phyloP scores from a whole-genome alignment of 83 land plant genomes.

The Picea abies region DNA sequence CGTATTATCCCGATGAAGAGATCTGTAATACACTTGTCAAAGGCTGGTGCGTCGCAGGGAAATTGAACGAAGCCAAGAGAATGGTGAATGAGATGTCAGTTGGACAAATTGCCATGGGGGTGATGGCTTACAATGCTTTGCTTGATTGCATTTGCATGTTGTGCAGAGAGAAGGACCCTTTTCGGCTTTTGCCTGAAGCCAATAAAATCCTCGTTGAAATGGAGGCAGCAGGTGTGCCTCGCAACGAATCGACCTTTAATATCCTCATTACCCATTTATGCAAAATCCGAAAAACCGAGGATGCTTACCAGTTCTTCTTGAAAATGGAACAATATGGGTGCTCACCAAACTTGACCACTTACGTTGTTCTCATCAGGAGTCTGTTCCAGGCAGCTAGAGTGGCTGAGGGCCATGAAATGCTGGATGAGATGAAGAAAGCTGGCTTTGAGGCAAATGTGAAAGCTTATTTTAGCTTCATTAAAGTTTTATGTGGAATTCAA shows the following conservation, averaged over 20 bases:
- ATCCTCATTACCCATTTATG: constrained; percentile 55
- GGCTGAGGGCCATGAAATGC: constrained; percentile 67
- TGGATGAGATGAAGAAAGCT: constrained; percentile 54
- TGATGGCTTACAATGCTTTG: constrained; percentile 43
- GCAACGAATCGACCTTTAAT: constrained; percentile 52
- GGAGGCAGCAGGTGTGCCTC: constrained; percentile 57
- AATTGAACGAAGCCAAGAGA: constrained; percentile 53
- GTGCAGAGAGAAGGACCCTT: constrained; percentile 58
- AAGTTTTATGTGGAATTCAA: constrained; percentile 56
- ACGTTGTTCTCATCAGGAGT: constrained; percentile 49
- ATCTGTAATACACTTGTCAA: constrained; percentile 47
- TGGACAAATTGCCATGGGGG: constrained; percentile 48
- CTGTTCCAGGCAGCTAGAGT: constrained; percentile 62
- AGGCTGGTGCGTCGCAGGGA: constrained; percentile 53
- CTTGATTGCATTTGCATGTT: constrained; percentile 61
- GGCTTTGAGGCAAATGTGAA: constrained; percentile 40
- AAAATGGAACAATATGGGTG: constrained; percentile 66
- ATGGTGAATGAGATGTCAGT: constrained; percentile 43
- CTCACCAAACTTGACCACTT: constrained; percentile 37
- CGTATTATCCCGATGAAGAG: constrained; percentile 44
- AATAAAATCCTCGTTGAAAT: constrained; percentile 47
- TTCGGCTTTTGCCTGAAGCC: constrained; percentile 39
- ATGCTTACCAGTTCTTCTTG: constrained; percentile 50
- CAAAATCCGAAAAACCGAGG: constrained; percentile 48
- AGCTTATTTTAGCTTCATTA: constrained; percentile 47